Evolutionary conservation across 2,329 filamentous ascomycete genomes (phyloP), one percentile per base, ranked within the genome.

Genomic region (Neocucurbitaria cava): DNA sequence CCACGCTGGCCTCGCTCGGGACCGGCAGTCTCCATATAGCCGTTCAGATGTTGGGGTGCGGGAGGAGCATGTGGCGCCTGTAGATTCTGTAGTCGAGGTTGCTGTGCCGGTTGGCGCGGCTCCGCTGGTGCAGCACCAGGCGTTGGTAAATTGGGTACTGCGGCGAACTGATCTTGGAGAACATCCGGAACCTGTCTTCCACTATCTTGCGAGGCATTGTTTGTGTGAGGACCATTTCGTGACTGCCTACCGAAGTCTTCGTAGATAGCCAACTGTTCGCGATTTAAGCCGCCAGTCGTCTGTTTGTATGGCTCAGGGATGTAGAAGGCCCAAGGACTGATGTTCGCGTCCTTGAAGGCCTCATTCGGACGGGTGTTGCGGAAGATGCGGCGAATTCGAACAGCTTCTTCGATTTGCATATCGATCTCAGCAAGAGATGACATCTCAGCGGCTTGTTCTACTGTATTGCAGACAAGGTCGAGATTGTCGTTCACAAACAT

Each of bases 401-500:
- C 78, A 59, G 96, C 91, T 20, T 84, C 80, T 73, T 95, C 90
- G 44, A 99, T 90, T 77, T 96, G 90, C 58, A 96, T 90, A 73
- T 99, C 94, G 54, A 99, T 98, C 74, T 99, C 95, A 1, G 91
- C 90, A 35, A 97, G 82, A 9, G 95, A 95, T 57, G 94, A 90
- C 69, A 96, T 91, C 74, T 98, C 94, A 3, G 95, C 96, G 47
- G 95, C 93, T 75, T 95, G 92, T 76, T 99, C 95, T 41, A 99
- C 96, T 59, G 97, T 91, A 65, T 86, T 89, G 71, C 95, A 98
- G 42, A 96, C 94, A 36, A 92, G 84, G 65, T 99, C 95, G 26
- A 99, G 84, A 73, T 99, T 99, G 62, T 96, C 94, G 74, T 98
- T 99, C 57, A 99, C 94, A 76, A 96, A 98, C 91, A 99, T 97